Evolutionary conservation across 2,329 filamentous ascomycete species (phyloP).

Genomic region (Diaporthe ilicicola): DNA sequence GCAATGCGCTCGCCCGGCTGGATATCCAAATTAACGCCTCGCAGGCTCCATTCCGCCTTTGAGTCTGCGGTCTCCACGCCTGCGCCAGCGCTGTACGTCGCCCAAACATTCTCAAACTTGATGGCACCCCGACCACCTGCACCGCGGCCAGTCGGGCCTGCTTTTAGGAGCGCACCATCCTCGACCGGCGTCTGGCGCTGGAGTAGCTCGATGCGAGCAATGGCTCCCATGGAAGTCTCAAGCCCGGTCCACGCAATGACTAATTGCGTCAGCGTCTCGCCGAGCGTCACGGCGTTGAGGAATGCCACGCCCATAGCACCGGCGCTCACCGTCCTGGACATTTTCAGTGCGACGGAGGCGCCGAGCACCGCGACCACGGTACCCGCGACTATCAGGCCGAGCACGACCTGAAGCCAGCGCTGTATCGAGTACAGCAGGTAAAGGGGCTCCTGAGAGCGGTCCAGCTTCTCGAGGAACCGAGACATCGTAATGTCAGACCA

Average conservation of each 20-base stretch:
- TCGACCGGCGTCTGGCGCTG: constrained; percentile 36
- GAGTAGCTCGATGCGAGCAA: constrained; percentile 39
- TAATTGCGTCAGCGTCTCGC: constrained; percentile 37
- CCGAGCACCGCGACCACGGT: constrained; percentile 55
- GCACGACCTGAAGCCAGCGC: constrained; percentile 59
- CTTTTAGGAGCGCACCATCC: not conserved
- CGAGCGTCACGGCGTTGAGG: constrained; percentile 43
- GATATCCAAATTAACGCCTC: constrained; percentile 46
- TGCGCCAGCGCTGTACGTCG: constrained; percentile 31
- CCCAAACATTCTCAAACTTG: constrained; percentile 35
- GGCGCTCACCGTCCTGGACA: constrained; percentile 41
- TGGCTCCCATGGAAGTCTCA: constrained; percentile 40
- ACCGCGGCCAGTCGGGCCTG: not conserved
- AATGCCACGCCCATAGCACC: constrained; percentile 48
- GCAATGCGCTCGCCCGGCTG: constrained; percentile 48
- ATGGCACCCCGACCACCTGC: constrained; percentile 23
- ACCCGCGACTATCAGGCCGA: constrained; percentile 59
- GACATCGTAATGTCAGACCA: constrained; percentile 46
- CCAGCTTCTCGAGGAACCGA: constrained; percentile 49
- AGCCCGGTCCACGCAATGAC: constrained; percentile 40
- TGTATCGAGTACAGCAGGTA: constrained; percentile 63
- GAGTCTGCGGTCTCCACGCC: not conserved
- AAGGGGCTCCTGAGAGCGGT: constrained; percentile 60
- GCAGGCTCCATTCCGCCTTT: constrained; percentile 26
- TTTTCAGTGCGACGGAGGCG: constrained; percentile 50